These are phyloP conservation scores for Chaetomium fimeti DNA, from an alignment of 495 filamentous ascomycete species.

Conservation along the genomic window DNA sequence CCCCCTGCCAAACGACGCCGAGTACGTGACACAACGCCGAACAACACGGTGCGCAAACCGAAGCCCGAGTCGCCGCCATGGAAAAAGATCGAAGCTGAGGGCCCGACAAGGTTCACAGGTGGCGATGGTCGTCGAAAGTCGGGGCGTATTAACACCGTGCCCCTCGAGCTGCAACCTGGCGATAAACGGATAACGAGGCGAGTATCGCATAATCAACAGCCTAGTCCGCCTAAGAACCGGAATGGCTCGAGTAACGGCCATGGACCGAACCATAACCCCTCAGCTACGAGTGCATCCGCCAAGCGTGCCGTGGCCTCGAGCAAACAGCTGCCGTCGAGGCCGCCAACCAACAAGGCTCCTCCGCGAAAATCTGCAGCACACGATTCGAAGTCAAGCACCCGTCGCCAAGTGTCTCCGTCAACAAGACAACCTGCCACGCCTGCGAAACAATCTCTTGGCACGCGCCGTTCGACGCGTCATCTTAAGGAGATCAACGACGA, in stretches of 20 bases:
- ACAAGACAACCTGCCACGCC: conserved; percentile 36
- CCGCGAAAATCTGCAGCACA: conserved; percentile 25
- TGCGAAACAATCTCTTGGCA: conserved; percentile 39
- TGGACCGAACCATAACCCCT: conserved; percentile 17
- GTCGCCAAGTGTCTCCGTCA: conserved; percentile 37
- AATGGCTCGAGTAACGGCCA: conserved; percentile 25
- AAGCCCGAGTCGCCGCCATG: conserved; percentile 79
- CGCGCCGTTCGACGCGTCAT: conserved; percentile 41
- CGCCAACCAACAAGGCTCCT: conserved; percentile 21
- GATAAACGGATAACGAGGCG: conserved; percentile 59
- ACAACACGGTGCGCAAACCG: conserved; percentile 35
- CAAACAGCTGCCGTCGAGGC: conserved; percentile 25
- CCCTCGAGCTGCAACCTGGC: conserved; percentile 64
- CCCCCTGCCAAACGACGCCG: conserved; percentile 75
- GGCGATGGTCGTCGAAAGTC: conserved; percentile 84
- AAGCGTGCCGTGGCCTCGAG: conserved; percentile 25
- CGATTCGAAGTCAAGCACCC: conserved; percentile 32
- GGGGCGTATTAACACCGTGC: conserved; percentile 72
- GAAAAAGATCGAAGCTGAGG: conserved; percentile 84
- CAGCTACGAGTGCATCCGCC: conserved; percentile 14
- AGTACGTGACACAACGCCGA: conserved; percentile 50
- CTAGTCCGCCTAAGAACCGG: conserved; percentile 28
- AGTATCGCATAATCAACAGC: conserved; percentile 37
- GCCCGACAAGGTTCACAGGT: conserved; percentile 73
- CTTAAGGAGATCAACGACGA: conserved; percentile 32